Evolutionary conservation across 768 basidiomycete genomes (phyloP).

Genomic region (Leccinum imitatum): DNA sequence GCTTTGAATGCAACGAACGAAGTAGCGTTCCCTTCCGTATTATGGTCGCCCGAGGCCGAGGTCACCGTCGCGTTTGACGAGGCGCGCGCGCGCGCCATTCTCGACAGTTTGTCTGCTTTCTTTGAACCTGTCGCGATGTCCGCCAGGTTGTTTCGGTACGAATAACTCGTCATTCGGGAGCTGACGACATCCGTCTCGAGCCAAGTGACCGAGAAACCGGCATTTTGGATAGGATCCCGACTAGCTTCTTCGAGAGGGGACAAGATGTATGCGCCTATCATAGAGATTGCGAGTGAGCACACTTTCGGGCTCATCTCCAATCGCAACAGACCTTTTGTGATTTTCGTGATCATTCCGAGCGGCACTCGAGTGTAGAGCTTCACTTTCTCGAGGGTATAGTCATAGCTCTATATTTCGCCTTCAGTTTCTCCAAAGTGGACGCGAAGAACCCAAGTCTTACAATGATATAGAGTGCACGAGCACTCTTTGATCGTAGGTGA

Average conservation of each 20-base stretch:
- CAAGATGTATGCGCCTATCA: conserved; percentile 87
- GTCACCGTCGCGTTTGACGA: conserved; percentile 36
- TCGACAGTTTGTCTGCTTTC: conserved; percentile 21
- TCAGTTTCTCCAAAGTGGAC: conserved; percentile 3
- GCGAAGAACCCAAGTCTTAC: conserved; percentile 43
- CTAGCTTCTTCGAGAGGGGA: conserved; percentile 92
- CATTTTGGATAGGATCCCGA: conserved; percentile 84
- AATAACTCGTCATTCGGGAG: conserved; percentile 83
- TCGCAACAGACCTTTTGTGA: conserved; percentile 66
- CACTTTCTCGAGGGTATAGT: conserved; percentile 91
- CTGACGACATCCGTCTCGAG: conserved; percentile 59
- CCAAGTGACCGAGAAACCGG: conserved; percentile 86
- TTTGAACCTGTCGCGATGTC: conserved; percentile 12
- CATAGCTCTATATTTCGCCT: conserved; percentile 65
- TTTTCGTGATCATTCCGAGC: conserved; percentile 69
- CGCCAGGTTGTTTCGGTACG: conserved; percentile 68
- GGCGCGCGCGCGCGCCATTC: conserved; percentile 24
- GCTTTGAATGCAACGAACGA: conserved; percentile 78
- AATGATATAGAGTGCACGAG: conserved; percentile 69
- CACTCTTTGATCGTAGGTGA: conserved; percentile 28
- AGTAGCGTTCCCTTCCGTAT: conserved; percentile 35
- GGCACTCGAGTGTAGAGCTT: conserved; percentile 88
- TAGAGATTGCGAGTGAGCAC: neutral
- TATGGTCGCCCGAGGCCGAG: conserved; percentile 28
- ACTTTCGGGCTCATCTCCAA: neutral